Evolutionary conservation across 164 flowering plant species (phyloP).

Genomic region (Sextonia rubra): DNA sequence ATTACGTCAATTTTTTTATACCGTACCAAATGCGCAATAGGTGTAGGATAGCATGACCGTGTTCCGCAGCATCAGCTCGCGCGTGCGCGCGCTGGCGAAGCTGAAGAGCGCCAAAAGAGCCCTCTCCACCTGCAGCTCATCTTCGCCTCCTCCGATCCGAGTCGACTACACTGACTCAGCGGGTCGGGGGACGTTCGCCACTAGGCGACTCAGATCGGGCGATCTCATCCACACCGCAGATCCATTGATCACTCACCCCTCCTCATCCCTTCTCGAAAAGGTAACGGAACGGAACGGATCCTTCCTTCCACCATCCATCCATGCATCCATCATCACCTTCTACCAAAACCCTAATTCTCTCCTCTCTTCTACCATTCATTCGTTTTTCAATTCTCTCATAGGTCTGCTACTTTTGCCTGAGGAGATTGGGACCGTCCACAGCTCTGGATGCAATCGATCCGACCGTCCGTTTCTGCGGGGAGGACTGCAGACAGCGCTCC

Average conservation of each 20-base stretch:
- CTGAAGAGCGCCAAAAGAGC: not conserved
- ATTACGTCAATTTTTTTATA: too few relatives aligned
- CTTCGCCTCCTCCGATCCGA: slow-evolving; percentile 72
- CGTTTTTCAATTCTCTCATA: slow-evolving; percentile 4
- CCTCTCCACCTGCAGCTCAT: slow-evolving; percentile 9
- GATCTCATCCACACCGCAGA: slow-evolving; percentile 84
- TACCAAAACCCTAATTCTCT: not conserved
- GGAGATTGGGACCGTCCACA: not conserved
- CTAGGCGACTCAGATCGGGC: slow-evolving; percentile 63
- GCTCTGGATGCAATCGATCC: not conserved
- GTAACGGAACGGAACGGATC: slow-evolving; percentile 10
- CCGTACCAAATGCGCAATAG: too few relatives aligned
- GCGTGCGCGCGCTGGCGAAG: not conserved
- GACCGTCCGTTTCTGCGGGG: slow-evolving; percentile 46
- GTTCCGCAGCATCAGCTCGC: not conserved
- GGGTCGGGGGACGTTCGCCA: slow-evolving; percentile 86
- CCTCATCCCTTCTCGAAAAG: slow-evolving; percentile 31
- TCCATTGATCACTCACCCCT: slow-evolving; percentile 68
- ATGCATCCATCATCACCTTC: too few relatives aligned
- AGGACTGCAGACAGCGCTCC: slow-evolving; percentile 42
- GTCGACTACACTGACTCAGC: slow-evolving; percentile 70
- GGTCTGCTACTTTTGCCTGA: slow-evolving; percentile 29
- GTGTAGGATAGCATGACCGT: not conserved
- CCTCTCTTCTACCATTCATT: not conserved
- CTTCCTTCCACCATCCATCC: not conserved